phyloP scores from a whole-genome alignment of 2,329 filamentous ascomycete genomes.

The Xylaria sp. region DNA sequence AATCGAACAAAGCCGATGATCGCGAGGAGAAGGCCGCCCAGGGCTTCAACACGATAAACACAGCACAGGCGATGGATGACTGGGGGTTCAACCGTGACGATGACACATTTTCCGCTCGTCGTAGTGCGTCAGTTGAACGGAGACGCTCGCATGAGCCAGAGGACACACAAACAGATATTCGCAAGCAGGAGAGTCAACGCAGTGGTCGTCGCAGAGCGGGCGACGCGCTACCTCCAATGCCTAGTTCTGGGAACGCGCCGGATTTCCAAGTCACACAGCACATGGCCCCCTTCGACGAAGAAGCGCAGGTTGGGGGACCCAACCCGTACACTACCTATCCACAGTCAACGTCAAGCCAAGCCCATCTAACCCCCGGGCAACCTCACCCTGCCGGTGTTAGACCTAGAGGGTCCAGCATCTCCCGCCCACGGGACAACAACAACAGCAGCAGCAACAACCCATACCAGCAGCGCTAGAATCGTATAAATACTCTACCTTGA shows the following conservation, averaged over 20 bases:
- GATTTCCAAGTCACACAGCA: slow-evolving; percentile 36
- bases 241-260: slow-evolving; percentile 23
- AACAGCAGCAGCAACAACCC: no score
- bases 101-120: slow-evolving; percentile 35
- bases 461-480: slow-evolving; percentile 27
- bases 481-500: slow-evolving; percentile 4
- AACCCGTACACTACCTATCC: slow-evolving; percentile 26
- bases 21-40: slow-evolving; percentile 50
- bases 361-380: slow-evolving; percentile 4
- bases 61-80: slow-evolving; percentile 40
- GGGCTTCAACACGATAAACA: slow-evolving; percentile 47
- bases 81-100: slow-evolving; percentile 45
- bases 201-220: slow-evolving; percentile 37
- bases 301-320: slow-evolving; percentile 35
- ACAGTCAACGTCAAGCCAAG: slow-evolving; percentile 15
- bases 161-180: slow-evolving; percentile 27
- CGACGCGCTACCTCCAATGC: slow-evolving; percentile 30
- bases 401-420: slow-evolving; percentile 7
- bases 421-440: slow-evolving; percentile 20
- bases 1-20: slow-evolving; percentile 28
- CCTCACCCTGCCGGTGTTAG: neutral
- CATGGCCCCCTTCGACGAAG: slow-evolving; percentile 35
- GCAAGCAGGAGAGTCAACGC: slow-evolving; percentile 35
- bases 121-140: slow-evolving; percentile 38
- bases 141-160: slow-evolving; percentile 44